phyloP scores from a whole-genome alignment of 2,329 filamentous ascomycete species.

The Colletotrichum lentis region DNA sequence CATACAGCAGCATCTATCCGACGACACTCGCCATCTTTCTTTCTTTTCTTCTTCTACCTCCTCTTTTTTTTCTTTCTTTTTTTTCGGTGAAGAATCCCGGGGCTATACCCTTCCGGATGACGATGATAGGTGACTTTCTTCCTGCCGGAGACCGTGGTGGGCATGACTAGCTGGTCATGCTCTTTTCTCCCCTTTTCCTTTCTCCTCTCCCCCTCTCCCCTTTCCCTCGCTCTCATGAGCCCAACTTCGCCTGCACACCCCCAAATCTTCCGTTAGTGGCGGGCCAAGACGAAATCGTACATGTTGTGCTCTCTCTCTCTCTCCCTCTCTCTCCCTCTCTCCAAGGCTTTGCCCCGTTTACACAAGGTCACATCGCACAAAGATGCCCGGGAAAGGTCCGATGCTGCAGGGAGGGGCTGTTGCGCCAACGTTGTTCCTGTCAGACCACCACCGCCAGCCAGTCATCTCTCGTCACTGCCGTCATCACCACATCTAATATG shows the following conservation, averaged over 20 bases:
- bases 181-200: background rate
- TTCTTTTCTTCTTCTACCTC: no score
- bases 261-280: slow-evolving; percentile 2
- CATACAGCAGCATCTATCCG: slow-evolving; percentile 25
- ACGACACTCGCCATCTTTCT: slow-evolving; percentile 26
- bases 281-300: slow-evolving; percentile 25
- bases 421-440: slow-evolving; percentile 28
- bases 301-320: slow-evolving; percentile 29
- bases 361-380: slow-evolving; percentile 31
- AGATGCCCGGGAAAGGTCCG: slow-evolving; percentile 37
- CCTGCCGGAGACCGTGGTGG: background rate
- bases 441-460: slow-evolving; percentile 6
- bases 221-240: background rate
- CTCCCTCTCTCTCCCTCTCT: background rate
- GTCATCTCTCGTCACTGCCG: slow-evolving; percentile 10
- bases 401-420: slow-evolving; percentile 34
- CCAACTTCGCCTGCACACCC: background rate
- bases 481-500: background rate
- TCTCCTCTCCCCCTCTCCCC: no score
- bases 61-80: background rate
- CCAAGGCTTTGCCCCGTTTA: slow-evolving; percentile 22
- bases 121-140: background rate
- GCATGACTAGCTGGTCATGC: background rate
- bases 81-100: slow-evolving; percentile 12
- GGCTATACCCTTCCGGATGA: background rate